Base-by-base conservation (phyloP, 495 filamentous ascomycete species). In the Hypoxylon crocopeplum region DNA sequence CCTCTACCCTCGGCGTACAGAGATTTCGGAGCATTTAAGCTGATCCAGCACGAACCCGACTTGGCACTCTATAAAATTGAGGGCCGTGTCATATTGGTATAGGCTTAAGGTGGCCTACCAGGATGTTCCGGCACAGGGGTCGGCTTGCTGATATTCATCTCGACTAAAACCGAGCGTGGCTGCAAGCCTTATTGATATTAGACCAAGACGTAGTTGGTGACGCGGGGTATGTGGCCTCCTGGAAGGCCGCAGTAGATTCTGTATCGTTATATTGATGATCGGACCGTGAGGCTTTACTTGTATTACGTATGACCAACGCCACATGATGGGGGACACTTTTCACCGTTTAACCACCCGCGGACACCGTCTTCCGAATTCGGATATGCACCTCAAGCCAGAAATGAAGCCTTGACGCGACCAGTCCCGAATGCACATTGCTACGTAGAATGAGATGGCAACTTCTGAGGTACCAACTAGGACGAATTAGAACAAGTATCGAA, bases 11-110 rank as follows among this genome's bases (percentile, higher is more conserved):
- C 7, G 15, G 39, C 19, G 37, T 50, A 41, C 34, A 47, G 6
- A 51, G 19, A 47, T 55, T 46, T 52, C 55, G 55, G 55, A 37
- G 39, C 17, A 56, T 59, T 59, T 56, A 16, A 24, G 10, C 17
- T 38, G 61, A 64, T 59, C 56, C 49, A 58, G 60, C 44, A 59
- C 22, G 48, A 47, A 51, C 32, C 55, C 55, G 55, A 30, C 61
- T 55, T 59, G 55, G 55, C 61, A 37, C 15, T 53, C n/a, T 21
- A 46, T 48, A 1, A 19, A 34, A 25, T 19, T 32, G 5, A 17
- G 37, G 25, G n/a, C 11, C 32, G 29, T 20, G 7, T 16, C 17
- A n/a, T n/a, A n/a, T 27, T 48, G 24, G 10, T 24, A 24, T 34
- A 25, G 38, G 30, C 12, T 45, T 10, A 13, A 1, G 13, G 24